Percentiles rank a stretch among this genome's conserved stretches.
Evolutionary conservation across 495 filamentous ascomycete species (phyloP).

Genomic region (Platismatia glauca): DNA sequence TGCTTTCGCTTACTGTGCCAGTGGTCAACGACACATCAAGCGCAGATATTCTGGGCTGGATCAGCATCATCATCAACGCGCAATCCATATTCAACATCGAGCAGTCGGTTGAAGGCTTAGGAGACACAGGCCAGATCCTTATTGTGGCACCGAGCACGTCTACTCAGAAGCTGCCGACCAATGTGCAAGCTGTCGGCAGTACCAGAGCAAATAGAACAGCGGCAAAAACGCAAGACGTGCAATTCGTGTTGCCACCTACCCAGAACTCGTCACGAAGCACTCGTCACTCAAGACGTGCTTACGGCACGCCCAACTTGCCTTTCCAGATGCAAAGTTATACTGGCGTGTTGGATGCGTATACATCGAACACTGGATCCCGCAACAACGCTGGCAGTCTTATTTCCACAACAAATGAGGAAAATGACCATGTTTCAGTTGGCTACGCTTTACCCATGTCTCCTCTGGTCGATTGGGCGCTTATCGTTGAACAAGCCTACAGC

Average conservation of each 20-base stretch:
- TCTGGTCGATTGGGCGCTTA: constrained; percentile 68
- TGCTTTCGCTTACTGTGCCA: constrained; percentile 73
- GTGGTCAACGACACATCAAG: constrained; percentile 54
- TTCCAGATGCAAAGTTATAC: constrained; percentile 53
- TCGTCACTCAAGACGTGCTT: constrained; percentile 24
- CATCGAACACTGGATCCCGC: constrained; percentile 31
- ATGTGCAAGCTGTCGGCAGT: constrained; percentile 21
- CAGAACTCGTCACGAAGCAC: constrained; percentile 24
- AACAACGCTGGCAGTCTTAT: constrained; percentile 58
- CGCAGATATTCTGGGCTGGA: constrained; percentile 55
- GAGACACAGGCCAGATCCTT: constrained; percentile 54
- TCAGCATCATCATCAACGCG: constrained; percentile 58
- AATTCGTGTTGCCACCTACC: constrained; percentile 36
- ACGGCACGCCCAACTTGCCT: constrained; percentile 35
- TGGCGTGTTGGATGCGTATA: constrained; percentile 46
- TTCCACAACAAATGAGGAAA: constrained; percentile 62
- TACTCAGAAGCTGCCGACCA: constrained; percentile 52
- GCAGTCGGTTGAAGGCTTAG: constrained; percentile 57
- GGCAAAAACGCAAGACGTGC: constrained; percentile 18
- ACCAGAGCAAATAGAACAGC: constrained; percentile 7
- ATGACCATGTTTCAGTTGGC: constrained; percentile 55
- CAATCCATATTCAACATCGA: constrained; percentile 48
- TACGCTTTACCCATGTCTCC: constrained; percentile 54
- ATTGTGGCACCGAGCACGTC: constrained; percentile 55
- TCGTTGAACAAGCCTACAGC: constrained; percentile 63